A percentile compares a stretch with the other conserved stretches of the same genome.
phyloP scores from a whole-genome alignment of 2,329 filamentous ascomycete genomes.

The Ascochyta pisi region DNA sequence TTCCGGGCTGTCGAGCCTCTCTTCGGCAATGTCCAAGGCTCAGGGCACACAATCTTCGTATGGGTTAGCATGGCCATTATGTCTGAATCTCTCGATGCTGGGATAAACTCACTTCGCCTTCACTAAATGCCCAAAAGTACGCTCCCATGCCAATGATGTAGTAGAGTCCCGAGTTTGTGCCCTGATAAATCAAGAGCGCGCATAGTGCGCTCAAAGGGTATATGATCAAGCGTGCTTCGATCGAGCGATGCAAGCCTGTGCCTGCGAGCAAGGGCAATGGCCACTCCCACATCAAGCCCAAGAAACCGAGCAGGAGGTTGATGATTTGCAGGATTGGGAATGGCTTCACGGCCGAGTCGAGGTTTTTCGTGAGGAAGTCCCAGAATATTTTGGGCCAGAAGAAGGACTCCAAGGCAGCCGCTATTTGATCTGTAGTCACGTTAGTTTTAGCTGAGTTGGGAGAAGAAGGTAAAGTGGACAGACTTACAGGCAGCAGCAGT shows the following conservation, averaged over 20 bases:
- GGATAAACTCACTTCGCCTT: constrained; percentile 80
- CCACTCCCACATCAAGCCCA: constrained; percentile 89
- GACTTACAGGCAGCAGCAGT: constrained; percentile 77
- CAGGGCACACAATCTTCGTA: constrained; percentile 54
- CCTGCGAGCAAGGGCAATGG: constrained; percentile 79
- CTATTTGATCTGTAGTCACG: constrained; percentile 74
- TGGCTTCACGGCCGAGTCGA: constrained; percentile 85
- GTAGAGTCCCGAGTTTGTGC: constrained; percentile 89
- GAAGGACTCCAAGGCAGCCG: constrained; percentile 82
- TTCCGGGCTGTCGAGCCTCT: constrained; percentile 42
- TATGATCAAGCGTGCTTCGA: constrained; percentile 83
- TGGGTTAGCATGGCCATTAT: constrained; percentile 17
- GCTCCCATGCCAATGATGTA: constrained; percentile 84
- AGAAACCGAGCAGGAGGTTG: constrained; percentile 82
- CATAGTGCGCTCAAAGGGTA: constrained; percentile 80
- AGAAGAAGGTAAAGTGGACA: neutral
- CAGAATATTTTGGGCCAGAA: constrained; percentile 99
- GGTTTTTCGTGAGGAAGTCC: constrained; percentile 91
- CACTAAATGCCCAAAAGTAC: constrained; percentile 97
- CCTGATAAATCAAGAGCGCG: constrained; percentile 84
- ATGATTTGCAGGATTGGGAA: constrained; percentile 88
- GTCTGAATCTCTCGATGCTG: neutral
- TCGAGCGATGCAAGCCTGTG: constrained; percentile 79
- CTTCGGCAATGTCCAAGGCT: constrained; percentile 60
- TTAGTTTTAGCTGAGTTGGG: constrained; percentile 8